Evolutionary conservation across 805 yeast species (phyloP), one percentile per base, ranked within the genome.

Genomic region (Cyberlindnera lachancei): DNA sequence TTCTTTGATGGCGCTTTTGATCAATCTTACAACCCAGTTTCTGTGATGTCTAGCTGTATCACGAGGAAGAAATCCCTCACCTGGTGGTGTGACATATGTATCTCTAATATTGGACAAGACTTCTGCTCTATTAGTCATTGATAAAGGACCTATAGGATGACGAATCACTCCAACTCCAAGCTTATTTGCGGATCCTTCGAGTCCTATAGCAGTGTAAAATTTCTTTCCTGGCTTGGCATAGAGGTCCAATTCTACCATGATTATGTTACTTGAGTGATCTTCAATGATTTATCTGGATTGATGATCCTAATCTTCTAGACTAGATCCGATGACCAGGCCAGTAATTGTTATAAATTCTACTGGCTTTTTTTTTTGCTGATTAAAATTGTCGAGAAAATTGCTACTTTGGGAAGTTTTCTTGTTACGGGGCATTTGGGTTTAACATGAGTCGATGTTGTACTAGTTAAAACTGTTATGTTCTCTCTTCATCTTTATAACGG

Each of bases 101-200:
- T 92, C 95, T 65, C 99, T 71, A 24, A 92, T 76, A 56, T 92
- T 92, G n/a, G 95, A 64, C 21, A 92, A 64, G 2, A 92, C 82
- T 37, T 70, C 72, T 0, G 95, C 94, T 23, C 75, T 61, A 47
- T 84, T 82, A 2, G 59, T 48, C 5, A 62, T 59, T 1, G 77
- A 58, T 15, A 76, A 59, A 16, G 64, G 70, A 4, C 92, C 92
- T 15, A 64, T 36, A 7, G 67, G 66, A 44, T 92, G 98, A 46
- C 72, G 77, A 33, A 92, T 79, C 13, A 92, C 70, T 2, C 99
- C 99, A 1, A 90, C 92, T 1, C 96, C 99, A 3, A 92, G 67
- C 53, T 92, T 92, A 55, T 92, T 92, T 13, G 98, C 98, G 0
- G 96, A 86, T 1, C 99, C 99, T 56, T 92, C 99, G 20, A 92